Conservation (phyloP, 176 grass and related monocot genomes). For the Aegilops speltoides region DNA sequence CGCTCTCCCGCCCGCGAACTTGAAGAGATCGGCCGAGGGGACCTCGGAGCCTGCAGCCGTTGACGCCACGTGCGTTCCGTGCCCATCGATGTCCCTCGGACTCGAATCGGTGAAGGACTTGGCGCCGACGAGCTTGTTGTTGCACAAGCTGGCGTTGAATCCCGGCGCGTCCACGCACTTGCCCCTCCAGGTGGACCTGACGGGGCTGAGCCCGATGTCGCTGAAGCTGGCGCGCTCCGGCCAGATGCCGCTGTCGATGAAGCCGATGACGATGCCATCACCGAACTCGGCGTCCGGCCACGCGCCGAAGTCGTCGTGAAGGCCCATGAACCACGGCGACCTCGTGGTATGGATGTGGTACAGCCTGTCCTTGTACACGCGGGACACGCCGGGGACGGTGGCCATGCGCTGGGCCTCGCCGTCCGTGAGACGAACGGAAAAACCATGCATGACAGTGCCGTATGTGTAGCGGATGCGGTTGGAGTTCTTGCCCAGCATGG, state of each 20-base stretch:
- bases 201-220: constrained; percentile 2
- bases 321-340: constrained; percentile 18
- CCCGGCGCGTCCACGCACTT: neutral
- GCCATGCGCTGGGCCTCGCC: constrained; percentile 32
- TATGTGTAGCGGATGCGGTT: constrained; percentile 43
- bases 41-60: constrained; percentile 18
- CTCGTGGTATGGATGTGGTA: constrained; percentile 30
- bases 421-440: constrained; percentile 23
- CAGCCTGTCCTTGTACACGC: constrained; percentile 1
- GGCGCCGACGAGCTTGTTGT: constrained; percentile 48
- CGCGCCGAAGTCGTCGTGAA: neutral
- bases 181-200: constrained; percentile 14
- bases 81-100: too few relatives aligned
- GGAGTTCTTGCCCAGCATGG: constrained; percentile 21
- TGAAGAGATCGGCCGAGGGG: neutral
- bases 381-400: constrained; percentile 18
- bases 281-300: constrained; percentile 35
- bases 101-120: neutral
- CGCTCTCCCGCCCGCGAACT: neutral
- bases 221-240: constrained; percentile 50
- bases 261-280: constrained; percentile 46
- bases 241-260: constrained; percentile 53
- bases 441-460: constrained; percentile 48
- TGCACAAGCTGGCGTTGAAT: constrained; percentile 25
- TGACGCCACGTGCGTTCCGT: neutral